Evolutionary conservation across 169 alveolate genomes (phyloP).

Genomic region (Neospora caninum): DNA sequence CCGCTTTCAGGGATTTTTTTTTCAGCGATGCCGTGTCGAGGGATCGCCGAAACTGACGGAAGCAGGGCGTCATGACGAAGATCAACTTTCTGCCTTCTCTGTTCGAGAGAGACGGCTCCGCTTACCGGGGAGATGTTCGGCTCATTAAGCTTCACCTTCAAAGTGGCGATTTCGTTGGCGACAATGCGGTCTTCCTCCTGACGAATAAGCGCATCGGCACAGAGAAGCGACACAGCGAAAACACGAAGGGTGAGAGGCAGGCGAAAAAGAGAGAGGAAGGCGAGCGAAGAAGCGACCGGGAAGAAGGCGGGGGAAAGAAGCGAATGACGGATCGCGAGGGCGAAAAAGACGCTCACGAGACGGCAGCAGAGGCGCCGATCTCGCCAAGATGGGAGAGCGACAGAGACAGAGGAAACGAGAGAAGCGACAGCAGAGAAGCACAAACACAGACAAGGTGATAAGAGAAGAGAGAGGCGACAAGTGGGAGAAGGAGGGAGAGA

Average conservation of each 20-base stretch:
- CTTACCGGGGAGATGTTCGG: constrained; percentile 74
- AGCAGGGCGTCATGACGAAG: too few relatives aligned
- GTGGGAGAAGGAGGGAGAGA: too few relatives aligned
- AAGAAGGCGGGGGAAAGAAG: background rate
- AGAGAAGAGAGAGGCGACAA: too few relatives aligned
- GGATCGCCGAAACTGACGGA: too few relatives aligned
- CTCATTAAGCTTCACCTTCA: constrained; percentile 84
- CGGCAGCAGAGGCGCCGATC: too few relatives aligned
- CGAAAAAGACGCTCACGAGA: background rate
- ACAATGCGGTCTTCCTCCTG: constrained; percentile 93
- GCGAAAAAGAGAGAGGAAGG: background rate
- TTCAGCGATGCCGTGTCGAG: too few relatives aligned
- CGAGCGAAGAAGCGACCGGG: background rate
- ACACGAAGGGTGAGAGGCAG: background rate
- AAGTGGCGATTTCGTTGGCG: constrained; percentile 81
- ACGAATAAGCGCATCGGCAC: background rate
- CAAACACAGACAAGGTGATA: background rate
- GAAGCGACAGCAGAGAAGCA: background rate
- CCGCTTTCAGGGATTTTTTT: too few relatives aligned
- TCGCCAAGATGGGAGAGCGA: background rate
- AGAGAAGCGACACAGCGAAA: background rate
- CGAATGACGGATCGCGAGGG: background rate
- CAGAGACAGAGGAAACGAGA: background rate
- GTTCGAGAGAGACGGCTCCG: background rate
- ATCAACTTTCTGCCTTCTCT: too few relatives aligned